A percentile compares a stretch with the other conserved stretches of the same genome.
These are phyloP conservation scores for Dittrichia graveolens DNA, from an alignment of 129 eudicot species.

Conservation along the genomic window DNA sequence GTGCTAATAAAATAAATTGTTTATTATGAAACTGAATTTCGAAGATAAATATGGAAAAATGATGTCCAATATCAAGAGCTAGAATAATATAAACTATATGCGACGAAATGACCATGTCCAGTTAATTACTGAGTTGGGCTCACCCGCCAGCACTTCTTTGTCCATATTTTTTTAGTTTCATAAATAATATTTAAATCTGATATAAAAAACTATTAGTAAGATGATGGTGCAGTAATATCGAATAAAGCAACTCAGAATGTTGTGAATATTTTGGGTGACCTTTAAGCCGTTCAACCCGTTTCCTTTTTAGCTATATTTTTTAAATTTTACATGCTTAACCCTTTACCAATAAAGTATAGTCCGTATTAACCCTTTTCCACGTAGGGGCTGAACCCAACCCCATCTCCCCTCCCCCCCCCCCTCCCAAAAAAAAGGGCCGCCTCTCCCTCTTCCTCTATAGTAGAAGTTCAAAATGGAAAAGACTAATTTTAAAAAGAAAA, in stretches of 20 bases:
- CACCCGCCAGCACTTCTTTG: too few relatives aligned
- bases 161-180: too few relatives aligned
- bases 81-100: neutral
- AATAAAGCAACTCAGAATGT: neutral
- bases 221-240: neutral
- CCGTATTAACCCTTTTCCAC: neutral
- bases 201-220: too few relatives aligned
- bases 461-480: too few relatives aligned
- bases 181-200: too few relatives aligned
- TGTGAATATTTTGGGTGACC: neutral
- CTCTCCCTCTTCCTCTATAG: too few relatives aligned
- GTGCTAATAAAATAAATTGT: neutral
- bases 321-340: neutral
- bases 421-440: too few relatives aligned
- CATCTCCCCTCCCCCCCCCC: too few relatives aligned
- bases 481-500: neutral
- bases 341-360: conserved; percentile 6
- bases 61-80: neutral
- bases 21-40: neutral
- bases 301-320: neutral
- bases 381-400: neutral
- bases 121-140: too few relatives aligned
- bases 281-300: neutral
- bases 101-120: neutral
- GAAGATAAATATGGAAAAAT: neutral